These are phyloP conservation scores for Cytidiella melzeri DNA, from an alignment of 768 basidiomycete species.

Conservation along the genomic window DNA sequence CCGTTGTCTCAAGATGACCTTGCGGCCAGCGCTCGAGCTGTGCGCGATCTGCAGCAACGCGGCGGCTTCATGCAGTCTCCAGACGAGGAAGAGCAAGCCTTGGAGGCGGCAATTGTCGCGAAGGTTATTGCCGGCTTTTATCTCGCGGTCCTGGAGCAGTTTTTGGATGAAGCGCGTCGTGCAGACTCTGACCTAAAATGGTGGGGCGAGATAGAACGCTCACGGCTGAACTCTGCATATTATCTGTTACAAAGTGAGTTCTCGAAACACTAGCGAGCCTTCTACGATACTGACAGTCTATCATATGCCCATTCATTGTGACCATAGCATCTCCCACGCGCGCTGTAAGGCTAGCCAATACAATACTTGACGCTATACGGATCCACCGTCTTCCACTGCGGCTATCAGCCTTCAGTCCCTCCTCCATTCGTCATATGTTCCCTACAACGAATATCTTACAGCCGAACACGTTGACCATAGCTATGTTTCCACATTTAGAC, in stretches of 20 bases:
- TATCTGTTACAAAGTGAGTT: slow-evolving; percentile 78
- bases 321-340: slow-evolving; percentile 37
- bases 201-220: slow-evolving; percentile 74
- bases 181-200: slow-evolving; percentile 77
- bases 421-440: slow-evolving; percentile 43
- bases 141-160: slow-evolving; percentile 55
- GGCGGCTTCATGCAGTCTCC: slow-evolving; percentile 1
- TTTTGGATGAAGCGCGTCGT: slow-evolving; percentile 58
- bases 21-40: slow-evolving; percentile 23
- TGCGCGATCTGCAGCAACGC: slow-evolving; percentile 20
- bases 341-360: slow-evolving; percentile 29
- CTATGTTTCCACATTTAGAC: slow-evolving; percentile 63
- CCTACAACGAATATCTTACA: slow-evolving; percentile 39
- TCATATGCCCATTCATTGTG: slow-evolving; percentile 31
- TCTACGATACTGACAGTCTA: no score
- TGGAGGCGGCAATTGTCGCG: slow-evolving; percentile 39
- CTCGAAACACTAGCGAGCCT: no score
- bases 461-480: slow-evolving; percentile 43
- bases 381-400: slow-evolving; percentile 40
- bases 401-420: slow-evolving; percentile 39
- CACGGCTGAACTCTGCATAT: slow-evolving; percentile 44
- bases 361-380: slow-evolving; percentile 37
- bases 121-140: slow-evolving; percentile 56
- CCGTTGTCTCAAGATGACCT: slow-evolving; percentile 23
- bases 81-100: slow-evolving; percentile 27